Evolutionary conservation across 176 grass and related monocot species (phyloP).

Genomic region (Tillandsia fasciculata): DNA sequence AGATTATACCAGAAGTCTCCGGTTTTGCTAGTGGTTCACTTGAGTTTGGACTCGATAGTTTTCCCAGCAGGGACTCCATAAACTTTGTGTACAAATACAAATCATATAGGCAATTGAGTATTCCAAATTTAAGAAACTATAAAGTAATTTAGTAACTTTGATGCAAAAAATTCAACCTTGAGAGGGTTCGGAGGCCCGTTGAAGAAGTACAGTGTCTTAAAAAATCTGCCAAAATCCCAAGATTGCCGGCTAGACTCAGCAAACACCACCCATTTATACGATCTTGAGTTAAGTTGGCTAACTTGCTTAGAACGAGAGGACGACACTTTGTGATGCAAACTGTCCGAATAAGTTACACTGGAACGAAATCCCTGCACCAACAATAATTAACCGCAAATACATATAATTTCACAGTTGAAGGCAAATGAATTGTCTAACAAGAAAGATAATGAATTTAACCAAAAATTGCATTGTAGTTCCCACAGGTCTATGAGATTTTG

Average conservation of each 20-base stretch:
- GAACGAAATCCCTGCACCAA: slow-evolving; percentile 39
- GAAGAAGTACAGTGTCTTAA: slow-evolving; percentile 81
- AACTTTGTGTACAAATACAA: slow-evolving; percentile 27
- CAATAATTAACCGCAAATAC: background rate
- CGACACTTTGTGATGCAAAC: slow-evolving; percentile 23
- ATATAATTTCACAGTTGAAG: background rate
- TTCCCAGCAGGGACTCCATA: slow-evolving; percentile 71
- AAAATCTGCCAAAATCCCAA: slow-evolving; percentile 90
- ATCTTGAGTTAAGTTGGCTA: slow-evolving; percentile 18
- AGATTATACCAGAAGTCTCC: slow-evolving; percentile 42
- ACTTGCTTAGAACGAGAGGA: slow-evolving; percentile 33
- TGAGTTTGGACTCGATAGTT: slow-evolving; percentile 37
- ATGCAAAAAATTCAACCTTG: slow-evolving; percentile 37
- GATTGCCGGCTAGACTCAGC: slow-evolving; percentile 47
- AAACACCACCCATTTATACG: slow-evolving; percentile 35
- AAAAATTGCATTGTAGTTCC: background rate
- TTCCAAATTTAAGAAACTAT: background rate
- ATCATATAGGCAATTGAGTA: background rate
- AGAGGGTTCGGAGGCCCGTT: slow-evolving; percentile 89
- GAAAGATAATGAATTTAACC: background rate
- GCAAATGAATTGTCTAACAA: background rate
- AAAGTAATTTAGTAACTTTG: background rate
- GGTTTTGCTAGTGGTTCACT: slow-evolving; percentile 45
- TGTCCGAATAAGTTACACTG: slow-evolving; percentile 26
- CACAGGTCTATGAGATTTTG: no score